Percentiles rank a stretch among this genome's conserved stretches.
Evolutionary conservation across 73 alveolate genomes (phyloP).

Genomic region (Breviolum minutum): DNA sequence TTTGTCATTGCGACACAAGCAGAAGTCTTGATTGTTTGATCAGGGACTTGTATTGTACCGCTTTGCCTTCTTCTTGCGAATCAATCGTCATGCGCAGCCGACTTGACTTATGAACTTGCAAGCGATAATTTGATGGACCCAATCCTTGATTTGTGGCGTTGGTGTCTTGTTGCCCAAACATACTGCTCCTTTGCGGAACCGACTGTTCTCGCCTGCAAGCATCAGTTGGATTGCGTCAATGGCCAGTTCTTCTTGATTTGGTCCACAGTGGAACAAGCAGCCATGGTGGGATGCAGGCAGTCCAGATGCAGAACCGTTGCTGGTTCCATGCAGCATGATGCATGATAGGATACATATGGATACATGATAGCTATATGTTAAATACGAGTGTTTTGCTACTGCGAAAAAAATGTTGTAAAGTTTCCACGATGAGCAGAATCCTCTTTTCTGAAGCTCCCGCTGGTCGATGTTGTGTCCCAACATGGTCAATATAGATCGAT

Average conservation of each 20-base stretch:
- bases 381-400: background rate
- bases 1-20: background rate
- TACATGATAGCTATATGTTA: no score
- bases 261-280: constrained; percentile 62
- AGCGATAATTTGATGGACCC: no score
- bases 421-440: no score
- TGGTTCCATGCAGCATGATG: no score
- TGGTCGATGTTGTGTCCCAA: no score
- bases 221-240: background rate
- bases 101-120: background rate
- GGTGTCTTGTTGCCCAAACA: background rate
- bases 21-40: no score
- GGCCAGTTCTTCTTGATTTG: constrained; percentile 86
- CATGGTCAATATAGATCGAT: no score
- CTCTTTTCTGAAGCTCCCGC: no score
- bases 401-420: no score
- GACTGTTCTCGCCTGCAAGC: background rate
- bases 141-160: no score
- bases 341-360: no score
- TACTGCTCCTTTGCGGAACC: background rate
- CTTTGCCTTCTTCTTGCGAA: constrained; percentile 43
- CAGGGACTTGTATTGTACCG: constrained; percentile 72
- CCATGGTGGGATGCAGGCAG: constrained; percentile 55
- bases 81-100: constrained; percentile 67
- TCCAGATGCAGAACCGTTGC: no score